These are phyloP conservation scores for Sungouiozyma intestinalis DNA, from an alignment of 805 yeast species.

Conservation along the genomic window DNA sequence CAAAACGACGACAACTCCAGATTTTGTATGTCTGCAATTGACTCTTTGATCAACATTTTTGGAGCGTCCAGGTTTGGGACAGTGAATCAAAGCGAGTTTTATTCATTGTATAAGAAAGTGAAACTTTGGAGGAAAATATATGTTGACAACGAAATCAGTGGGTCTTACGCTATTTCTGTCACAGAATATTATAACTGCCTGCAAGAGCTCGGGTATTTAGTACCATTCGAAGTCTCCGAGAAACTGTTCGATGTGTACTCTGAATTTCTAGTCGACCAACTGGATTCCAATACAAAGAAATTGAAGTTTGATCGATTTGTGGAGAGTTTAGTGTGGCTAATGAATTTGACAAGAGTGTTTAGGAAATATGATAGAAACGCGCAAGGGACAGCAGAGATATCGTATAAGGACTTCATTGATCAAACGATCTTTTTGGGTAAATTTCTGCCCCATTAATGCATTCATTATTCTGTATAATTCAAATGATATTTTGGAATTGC, in stretches of 20 bases:
- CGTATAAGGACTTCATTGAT: conserved; percentile 55
- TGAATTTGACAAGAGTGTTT: conserved; percentile 68
- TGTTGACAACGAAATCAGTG: conserved; percentile 28
- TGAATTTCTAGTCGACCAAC: conserved; percentile 20
- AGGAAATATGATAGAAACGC: conserved; percentile 66
- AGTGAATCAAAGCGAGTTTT: conserved; percentile 24
- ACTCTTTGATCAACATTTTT: conserved; percentile 26
- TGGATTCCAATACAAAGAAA: conserved; percentile 23
- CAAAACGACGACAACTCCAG: conserved; percentile 28
- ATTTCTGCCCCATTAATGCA: conserved; percentile 21
- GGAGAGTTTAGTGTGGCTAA: conserved; percentile 65
- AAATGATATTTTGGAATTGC: neutral
- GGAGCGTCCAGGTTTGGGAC: conserved; percentile 30
- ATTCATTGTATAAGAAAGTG: conserved; percentile 26
- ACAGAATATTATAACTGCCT: conserved; percentile 27
- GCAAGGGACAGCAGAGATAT: conserved; percentile 60
- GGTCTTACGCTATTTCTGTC: conserved; percentile 24
- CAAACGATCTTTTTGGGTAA: conserved; percentile 35
- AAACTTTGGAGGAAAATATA: conserved; percentile 29
- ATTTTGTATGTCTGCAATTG: conserved; percentile 28
- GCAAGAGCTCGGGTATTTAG: conserved; percentile 26
- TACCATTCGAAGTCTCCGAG: conserved; percentile 28
- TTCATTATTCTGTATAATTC: neutral
- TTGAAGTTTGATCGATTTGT: conserved; percentile 75
- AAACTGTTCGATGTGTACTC: conserved; percentile 29